Percentiles rank a stretch among this genome's conserved stretches.
Conservation (phyloP, 1,284 basidiomycete species). For the Apiotrichum sp. region DNA sequence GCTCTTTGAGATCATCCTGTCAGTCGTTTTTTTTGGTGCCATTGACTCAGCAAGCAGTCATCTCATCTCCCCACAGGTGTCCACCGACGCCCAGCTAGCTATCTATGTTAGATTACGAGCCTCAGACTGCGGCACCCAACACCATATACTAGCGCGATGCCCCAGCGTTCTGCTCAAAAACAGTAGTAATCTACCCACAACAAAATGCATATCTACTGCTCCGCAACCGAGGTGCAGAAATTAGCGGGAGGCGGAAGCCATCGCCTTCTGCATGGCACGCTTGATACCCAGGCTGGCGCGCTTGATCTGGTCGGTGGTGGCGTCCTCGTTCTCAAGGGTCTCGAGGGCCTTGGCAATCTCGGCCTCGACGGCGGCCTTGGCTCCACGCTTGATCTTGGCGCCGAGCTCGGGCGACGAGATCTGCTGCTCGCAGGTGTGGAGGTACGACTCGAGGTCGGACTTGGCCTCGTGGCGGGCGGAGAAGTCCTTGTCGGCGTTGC, state of each 20-base stretch:
- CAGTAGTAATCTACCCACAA: too few species aligned
- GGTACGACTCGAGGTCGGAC: constrained; percentile 90
- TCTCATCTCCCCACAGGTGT: too few species aligned
- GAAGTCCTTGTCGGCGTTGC: constrained; percentile 94
- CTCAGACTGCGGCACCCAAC: too few species aligned
- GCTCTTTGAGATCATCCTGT: too few species aligned
- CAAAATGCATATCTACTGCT: too few species aligned
- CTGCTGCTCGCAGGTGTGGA: constrained; percentile 88
- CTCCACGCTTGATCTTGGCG: constrained; percentile 94
- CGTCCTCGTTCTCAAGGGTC: constrained; percentile 92
- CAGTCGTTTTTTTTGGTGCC: too few species aligned
- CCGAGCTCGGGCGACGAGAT: constrained; percentile 84
- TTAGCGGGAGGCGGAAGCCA: constrained; percentile 1
- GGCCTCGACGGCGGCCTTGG: constrained; percentile 83
- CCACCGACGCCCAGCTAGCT: too few species aligned
- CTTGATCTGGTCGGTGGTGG: constrained; percentile 83
- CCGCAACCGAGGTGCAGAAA: too few species aligned
- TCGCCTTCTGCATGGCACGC: constrained; percentile 81
- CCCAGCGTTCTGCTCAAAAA: too few species aligned
- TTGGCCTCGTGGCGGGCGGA: constrained; percentile 92
- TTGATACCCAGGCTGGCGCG: constrained; percentile 88
- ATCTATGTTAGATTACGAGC: too few species aligned
- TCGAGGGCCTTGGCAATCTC: constrained; percentile 94
- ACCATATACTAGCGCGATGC: too few species aligned
- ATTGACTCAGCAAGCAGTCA: too few species aligned